These are phyloP conservation scores for Piper betle DNA, from an alignment of 164 flowering plant species.

Conservation along the genomic window DNA sequence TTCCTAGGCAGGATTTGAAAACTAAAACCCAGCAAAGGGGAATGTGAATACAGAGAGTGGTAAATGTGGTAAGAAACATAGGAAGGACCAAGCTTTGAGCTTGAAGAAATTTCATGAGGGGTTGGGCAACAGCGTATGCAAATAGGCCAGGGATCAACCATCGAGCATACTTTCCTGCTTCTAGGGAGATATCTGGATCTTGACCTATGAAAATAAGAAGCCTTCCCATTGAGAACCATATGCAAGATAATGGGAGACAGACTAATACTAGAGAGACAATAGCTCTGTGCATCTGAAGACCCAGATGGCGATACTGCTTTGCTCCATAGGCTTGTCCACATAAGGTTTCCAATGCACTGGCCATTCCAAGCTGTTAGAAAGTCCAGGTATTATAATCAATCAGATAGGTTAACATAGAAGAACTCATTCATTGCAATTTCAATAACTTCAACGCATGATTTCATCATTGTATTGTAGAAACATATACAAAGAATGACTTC, in stretches of 20 bases:
- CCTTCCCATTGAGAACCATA: slow-evolving; percentile 34
- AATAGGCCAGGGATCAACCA: slow-evolving; percentile 43
- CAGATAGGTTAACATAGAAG: background rate
- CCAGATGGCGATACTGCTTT: slow-evolving; percentile 33
- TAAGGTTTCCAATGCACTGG: slow-evolving; percentile 44
- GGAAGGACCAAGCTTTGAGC: slow-evolving; percentile 36
- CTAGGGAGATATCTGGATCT: slow-evolving; percentile 37
- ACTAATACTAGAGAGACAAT: slow-evolving; percentile 30
- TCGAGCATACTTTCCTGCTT: slow-evolving; percentile 33
- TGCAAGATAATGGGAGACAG: slow-evolving; percentile 29
- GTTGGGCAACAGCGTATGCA: slow-evolving; percentile 33
- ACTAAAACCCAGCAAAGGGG: slow-evolving; percentile 45
- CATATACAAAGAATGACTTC: no score
- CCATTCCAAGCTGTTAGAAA: slow-evolving; percentile 37
- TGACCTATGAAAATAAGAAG: slow-evolving; percentile 37
- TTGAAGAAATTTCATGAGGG: slow-evolving; percentile 31
- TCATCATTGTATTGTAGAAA: no score
- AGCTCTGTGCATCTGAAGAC: slow-evolving; percentile 31
- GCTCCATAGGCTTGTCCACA: slow-evolving; percentile 67
- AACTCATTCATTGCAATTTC: no score
- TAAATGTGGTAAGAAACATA: slow-evolving; percentile 29
- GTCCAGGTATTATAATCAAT: background rate
- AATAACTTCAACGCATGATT: no score
- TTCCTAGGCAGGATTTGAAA: slow-evolving; percentile 27
- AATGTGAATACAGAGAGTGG: slow-evolving; percentile 23